Conservation (phyloP, 768 basidiomycete species). For the Phylloporus sp. region DNA sequence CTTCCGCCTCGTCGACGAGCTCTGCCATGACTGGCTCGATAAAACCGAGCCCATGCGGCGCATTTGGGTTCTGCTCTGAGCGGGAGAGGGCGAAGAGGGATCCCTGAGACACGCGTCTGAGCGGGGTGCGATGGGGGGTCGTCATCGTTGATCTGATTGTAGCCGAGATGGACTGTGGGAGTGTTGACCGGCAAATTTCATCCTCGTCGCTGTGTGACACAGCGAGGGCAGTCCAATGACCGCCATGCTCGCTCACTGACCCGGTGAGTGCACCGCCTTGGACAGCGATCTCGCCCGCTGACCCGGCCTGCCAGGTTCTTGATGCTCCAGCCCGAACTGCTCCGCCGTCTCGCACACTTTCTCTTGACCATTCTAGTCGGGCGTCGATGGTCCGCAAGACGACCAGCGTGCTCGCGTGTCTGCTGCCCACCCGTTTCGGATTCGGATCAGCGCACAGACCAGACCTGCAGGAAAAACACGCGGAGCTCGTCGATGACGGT, state of each 20-base stretch:
- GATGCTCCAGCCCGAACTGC: constrained; percentile 1
- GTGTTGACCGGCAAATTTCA: constrained; percentile 4
- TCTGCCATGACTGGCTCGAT: constrained; percentile 81
- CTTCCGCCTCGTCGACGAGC: constrained; percentile 84
- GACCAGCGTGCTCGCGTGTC: constrained; percentile 30
- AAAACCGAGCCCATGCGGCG: constrained; percentile 82
- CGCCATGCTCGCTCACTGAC: background rate
- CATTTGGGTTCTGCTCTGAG: constrained; percentile 62
- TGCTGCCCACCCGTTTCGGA: constrained; percentile 37
- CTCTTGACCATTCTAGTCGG: constrained; percentile 1
- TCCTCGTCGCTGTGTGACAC: constrained; percentile 18
- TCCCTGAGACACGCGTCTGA: constrained; percentile 86
- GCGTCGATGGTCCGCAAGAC: constrained; percentile 39
- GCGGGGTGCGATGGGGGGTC: constrained; percentile 68
- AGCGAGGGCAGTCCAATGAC: constrained; percentile 16
- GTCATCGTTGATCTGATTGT: constrained; percentile 9
- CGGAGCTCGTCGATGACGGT: constrained; percentile 32
- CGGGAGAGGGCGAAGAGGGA: constrained; percentile 84
- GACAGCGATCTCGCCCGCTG: background rate
- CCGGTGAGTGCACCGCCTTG: background rate
- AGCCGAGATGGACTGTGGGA: constrained; percentile 7
- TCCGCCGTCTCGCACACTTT: background rate
- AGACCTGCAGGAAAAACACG: constrained; percentile 18
- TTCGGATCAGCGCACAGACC: constrained; percentile 20
- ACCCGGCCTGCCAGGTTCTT: constrained; percentile 3